Evolutionary conservation across 345 rosid species (phyloP), one percentile per base, ranked within the genome.

Genomic region (Nasturtium officinale): DNA sequence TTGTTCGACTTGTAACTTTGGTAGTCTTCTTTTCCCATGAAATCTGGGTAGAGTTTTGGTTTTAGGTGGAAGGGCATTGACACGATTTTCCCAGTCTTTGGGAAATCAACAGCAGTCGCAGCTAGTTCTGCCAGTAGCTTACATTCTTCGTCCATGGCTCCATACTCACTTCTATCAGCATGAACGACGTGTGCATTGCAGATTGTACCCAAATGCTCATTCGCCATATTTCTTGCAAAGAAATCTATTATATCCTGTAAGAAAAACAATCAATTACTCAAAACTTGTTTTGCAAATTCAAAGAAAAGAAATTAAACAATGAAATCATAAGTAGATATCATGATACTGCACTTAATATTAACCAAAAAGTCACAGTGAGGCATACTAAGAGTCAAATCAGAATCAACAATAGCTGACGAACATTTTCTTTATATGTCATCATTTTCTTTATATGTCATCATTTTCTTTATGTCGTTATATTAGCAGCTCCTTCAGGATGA

Each of bases 91-190:
- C 98, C 97, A 5, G 97, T 91, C 83, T 91, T 94, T 12, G 97
- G 96, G 72, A 88, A 88, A 81, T 94, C 97, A 69, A 94, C 97
- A 54, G 97, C 92, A 17, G 85, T 87, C 64, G 98, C 97, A 13
- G 98, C 96, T 37, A 91, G 80, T 84, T 86, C 83, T 15, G 98
- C 97, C 2, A 94, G 85, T 10, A 28, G 77, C 53, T 79, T 23
- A 78, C 97, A 91, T 3, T 85, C 87, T 67, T 87, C 85, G 54
- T 89, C 95, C 77, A 73, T 70, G 60, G 98, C 96, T 42, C 96
- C 91, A 51, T 69, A 5, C 35, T 84, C 89, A 69, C 97, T 89
- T 40, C 43, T 68, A 80, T 89, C 97, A 45, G 98, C 90, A 73
- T 82, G 97, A 78, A 89, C 98, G 23, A 89, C 97, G 62, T 88